phyloP scores from a whole-genome alignment of 805 yeast genomes.

The Yamadazyma phyllophila region DNA sequence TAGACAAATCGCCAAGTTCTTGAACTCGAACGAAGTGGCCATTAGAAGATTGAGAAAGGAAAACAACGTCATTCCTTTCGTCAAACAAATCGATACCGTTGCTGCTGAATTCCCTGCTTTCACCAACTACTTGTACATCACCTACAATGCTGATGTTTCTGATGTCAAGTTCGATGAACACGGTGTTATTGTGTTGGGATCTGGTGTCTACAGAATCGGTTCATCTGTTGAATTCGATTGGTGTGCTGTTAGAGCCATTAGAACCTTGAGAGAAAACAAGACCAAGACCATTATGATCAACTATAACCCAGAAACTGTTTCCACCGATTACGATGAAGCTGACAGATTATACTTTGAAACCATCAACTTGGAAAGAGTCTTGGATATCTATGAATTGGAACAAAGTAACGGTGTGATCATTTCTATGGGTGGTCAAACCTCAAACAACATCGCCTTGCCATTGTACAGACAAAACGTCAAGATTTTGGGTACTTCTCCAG shows the following conservation, averaged over 20 bases:
- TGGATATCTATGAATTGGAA: slow-evolving; percentile 93
- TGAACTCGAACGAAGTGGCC: slow-evolving; percentile 88
- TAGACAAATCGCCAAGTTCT: slow-evolving; percentile 88
- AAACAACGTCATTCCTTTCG: slow-evolving; percentile 84
- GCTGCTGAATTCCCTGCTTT: slow-evolving; percentile 98
- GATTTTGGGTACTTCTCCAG: slow-evolving; percentile 95
- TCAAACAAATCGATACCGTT: slow-evolving; percentile 95
- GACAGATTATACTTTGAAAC: slow-evolving; percentile 96
- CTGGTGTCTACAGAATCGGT: slow-evolving; percentile 98
- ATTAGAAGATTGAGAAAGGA: slow-evolving; percentile 86
- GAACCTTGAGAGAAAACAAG: slow-evolving; percentile 76
- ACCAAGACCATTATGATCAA: slow-evolving; percentile 94
- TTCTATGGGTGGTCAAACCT: slow-evolving; percentile 98
- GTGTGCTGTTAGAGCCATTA: slow-evolving; percentile 98
- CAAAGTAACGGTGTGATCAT: slow-evolving; percentile 88
- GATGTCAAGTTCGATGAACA: slow-evolving; percentile 89
- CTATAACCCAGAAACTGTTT: slow-evolving; percentile 97
- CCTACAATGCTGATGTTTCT: slow-evolving; percentile 86
- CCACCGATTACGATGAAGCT: slow-evolving; percentile 97
- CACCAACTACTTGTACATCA: slow-evolving; percentile 92
- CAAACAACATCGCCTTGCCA: slow-evolving; percentile 92
- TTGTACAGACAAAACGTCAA: slow-evolving; percentile 93
- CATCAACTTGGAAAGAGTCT: slow-evolving; percentile 86
- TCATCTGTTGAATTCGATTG: slow-evolving; percentile 98
- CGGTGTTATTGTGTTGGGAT: slow-evolving; percentile 94